A percentile compares a stretch with the other conserved stretches of the same genome.
Evolutionary conservation across 371 early-diverging fungal species (phyloP).

Genomic region (Rhizopus sp.): DNA sequence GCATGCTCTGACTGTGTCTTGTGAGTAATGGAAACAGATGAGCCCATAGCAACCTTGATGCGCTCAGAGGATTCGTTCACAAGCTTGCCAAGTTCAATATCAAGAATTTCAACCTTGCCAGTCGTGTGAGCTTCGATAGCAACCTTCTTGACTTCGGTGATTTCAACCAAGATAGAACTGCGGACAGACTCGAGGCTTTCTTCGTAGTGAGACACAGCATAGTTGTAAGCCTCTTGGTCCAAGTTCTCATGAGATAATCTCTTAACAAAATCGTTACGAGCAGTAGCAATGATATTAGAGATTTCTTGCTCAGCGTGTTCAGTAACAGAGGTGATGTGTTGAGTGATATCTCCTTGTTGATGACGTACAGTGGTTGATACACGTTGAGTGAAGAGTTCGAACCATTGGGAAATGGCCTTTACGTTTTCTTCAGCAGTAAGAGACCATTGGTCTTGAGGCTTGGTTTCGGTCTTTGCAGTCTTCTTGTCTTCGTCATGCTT

Average conservation of each 20-base stretch:
- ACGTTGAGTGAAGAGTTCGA: constrained; percentile 27
- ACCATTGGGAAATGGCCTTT: constrained; percentile 27
- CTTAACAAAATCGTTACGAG: constrained; percentile 30
- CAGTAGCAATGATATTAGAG: constrained; percentile 21
- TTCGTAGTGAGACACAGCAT: constrained; percentile 36
- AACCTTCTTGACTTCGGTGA: constrained; percentile 30
- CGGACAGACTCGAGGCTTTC: constrained; percentile 26
- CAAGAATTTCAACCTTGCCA: constrained; percentile 18
- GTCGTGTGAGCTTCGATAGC: constrained; percentile 28
- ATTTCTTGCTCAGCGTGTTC: constrained; percentile 34
- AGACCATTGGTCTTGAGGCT: constrained; percentile 8
- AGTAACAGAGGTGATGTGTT: constrained; percentile 10
- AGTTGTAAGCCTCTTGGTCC: constrained; percentile 27
- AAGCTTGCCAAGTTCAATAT: constrained; percentile 18
- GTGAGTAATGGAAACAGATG: constrained; percentile 23
- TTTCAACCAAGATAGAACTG: constrained; percentile 21
- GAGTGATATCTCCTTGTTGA: constrained; percentile 8
- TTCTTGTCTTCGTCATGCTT: constrained; percentile 12
- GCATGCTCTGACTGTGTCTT: constrained; percentile 11
- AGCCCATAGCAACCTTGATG: constrained; percentile 30
- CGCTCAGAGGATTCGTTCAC: constrained; percentile 12
- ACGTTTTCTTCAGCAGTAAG: constrained; percentile 30
- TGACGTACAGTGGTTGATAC: constrained; percentile 14
- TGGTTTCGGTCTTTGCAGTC: constrained; percentile 10
- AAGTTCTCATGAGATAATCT: constrained; percentile 24